Percentiles rank a stretch among this genome's conserved stretches.
Evolutionary conservation across 2,329 filamentous ascomycete genomes (phyloP).

Genomic region (Tolypocladium capitatum): DNA sequence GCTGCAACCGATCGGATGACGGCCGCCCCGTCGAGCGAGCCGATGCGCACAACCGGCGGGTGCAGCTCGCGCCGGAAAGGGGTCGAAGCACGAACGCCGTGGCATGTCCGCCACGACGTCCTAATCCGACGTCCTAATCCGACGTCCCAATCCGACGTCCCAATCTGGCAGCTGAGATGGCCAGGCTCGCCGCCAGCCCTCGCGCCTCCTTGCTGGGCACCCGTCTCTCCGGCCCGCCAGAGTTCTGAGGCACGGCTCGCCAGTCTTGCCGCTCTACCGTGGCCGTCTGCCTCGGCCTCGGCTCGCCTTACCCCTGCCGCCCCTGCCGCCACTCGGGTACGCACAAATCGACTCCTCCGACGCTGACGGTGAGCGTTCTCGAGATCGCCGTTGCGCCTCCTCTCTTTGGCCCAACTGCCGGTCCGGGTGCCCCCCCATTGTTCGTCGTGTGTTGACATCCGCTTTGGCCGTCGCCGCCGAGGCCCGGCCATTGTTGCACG

Average conservation of each 20-base stretch:
- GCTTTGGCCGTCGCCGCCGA: not conserved
- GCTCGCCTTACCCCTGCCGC: not conserved
- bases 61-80: not conserved
- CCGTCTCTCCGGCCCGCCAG: too few species aligned
- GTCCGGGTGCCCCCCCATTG: not conserved
- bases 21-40: not conserved
- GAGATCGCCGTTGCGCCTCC: not conserved
- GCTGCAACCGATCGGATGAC: too few species aligned
- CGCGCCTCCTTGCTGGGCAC: too few species aligned
- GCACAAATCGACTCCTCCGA: not conserved
- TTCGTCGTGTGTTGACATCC: not conserved
- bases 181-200: not conserved
- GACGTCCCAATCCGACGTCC: not conserved
- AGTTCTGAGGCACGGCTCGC: not conserved
- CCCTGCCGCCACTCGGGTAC: not conserved
- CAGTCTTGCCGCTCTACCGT: not conserved
- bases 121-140: not conserved
- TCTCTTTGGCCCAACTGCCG: not conserved
- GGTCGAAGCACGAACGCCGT: not conserved
- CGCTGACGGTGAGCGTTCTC: not conserved
- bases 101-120: not conserved
- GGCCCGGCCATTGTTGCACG: not conserved
- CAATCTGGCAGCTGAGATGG: not conserved
- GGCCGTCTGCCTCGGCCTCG: not conserved
- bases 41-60: not conserved